phyloP scores from a whole-genome alignment of 2,329 filamentous ascomycete species.

The Fusarium phyllophilum region DNA sequence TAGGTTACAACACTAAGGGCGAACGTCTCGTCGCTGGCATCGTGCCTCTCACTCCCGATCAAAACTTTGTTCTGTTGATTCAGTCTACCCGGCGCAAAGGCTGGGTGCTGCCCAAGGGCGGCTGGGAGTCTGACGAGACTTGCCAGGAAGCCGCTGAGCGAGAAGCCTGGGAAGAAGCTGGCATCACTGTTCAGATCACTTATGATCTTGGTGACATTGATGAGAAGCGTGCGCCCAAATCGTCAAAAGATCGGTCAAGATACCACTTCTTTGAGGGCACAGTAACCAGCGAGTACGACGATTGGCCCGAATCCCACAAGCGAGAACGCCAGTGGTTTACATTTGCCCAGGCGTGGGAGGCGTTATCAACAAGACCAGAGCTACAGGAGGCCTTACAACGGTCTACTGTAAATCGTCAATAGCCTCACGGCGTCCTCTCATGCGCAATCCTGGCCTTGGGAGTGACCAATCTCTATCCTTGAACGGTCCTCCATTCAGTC shows the following conservation, averaged over 20 bases:
- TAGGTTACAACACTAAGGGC: slow-evolving; percentile 92
- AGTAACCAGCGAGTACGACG: slow-evolving; percentile 84
- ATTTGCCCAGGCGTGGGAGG: slow-evolving; percentile 82
- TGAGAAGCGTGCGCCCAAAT: slow-evolving; percentile 84
- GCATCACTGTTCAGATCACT: slow-evolving; percentile 85
- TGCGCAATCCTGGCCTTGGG: neutral
- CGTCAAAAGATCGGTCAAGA: slow-evolving; percentile 68
- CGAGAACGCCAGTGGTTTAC: slow-evolving; percentile 90
- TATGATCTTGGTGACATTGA: slow-evolving; percentile 87
- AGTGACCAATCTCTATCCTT: neutral
- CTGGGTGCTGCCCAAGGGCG: slow-evolving; percentile 97
- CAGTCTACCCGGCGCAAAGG: slow-evolving; percentile 90
- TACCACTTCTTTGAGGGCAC: slow-evolving; percentile 89
- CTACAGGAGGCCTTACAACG: slow-evolving; percentile 86
- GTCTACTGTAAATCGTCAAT: slow-evolving; percentile 71
- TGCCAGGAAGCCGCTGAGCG: slow-evolving; percentile 85
- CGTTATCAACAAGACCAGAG: slow-evolving; percentile 82
- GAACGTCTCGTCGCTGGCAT: slow-evolving; percentile 95
- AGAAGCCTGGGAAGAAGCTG: slow-evolving; percentile 98
- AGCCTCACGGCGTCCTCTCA: slow-evolving; percentile 18
- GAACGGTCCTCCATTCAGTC: neutral
- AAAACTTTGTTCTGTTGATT: slow-evolving; percentile 89
- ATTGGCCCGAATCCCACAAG: slow-evolving; percentile 96
- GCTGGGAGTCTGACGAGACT: slow-evolving; percentile 95
- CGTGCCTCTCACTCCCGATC: slow-evolving; percentile 87